Evolutionary conservation across 208 protist species (phyloP).

Genomic region (Acanthamoeba divionensis): DNA sequence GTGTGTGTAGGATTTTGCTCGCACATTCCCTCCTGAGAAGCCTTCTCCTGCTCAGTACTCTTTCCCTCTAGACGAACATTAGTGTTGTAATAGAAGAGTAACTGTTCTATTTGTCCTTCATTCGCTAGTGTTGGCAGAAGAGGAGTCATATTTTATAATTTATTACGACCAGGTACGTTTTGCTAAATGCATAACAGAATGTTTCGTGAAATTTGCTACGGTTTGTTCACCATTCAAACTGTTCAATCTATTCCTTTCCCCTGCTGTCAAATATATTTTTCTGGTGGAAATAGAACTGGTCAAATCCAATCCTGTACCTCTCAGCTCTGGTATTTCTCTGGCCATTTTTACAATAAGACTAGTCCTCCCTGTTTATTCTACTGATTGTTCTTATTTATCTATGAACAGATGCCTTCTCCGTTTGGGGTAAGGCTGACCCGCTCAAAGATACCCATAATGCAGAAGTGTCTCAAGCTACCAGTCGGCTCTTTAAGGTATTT

Average conservation of each 20-base stretch:
- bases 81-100: neutral
- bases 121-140: neutral
- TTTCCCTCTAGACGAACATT: neutral
- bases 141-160: neutral
- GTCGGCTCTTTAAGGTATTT: neutral
- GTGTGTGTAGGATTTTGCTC: conserved; percentile 18
- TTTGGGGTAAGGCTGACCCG: neutral
- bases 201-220: too few species aligned
- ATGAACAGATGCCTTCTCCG: neutral
- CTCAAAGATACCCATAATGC: neutral
- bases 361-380: neutral
- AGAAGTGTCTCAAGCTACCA: neutral
- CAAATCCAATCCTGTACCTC: neutral
- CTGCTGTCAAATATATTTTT: too few species aligned
- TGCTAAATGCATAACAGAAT: too few species aligned
- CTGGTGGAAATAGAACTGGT: too few species aligned
- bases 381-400: neutral
- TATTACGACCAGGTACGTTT: neutral
- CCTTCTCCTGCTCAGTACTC: neutral
- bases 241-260: too few species aligned
- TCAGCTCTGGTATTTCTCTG: neutral
- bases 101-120: neutral
- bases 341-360: neutral
- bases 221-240: too few species aligned
- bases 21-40: neutral